A percentile compares a stretch with the other conserved stretches of the same genome.
Conservation (phyloP, 2,329 filamentous ascomycete species). For the Cladosporium velox region DNA sequence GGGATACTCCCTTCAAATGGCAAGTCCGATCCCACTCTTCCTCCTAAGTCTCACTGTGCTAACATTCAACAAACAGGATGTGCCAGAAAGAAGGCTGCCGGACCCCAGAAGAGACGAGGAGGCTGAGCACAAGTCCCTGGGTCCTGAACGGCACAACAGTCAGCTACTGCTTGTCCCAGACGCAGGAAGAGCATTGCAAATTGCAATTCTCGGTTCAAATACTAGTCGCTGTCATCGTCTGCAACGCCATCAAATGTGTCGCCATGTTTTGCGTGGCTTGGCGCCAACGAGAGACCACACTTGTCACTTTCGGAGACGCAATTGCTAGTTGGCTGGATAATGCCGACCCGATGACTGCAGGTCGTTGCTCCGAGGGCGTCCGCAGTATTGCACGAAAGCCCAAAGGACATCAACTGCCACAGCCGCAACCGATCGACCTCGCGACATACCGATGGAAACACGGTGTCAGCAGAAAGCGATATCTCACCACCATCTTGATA, state of each 20-base stretch:
- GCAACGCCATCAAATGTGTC: slow-evolving; percentile 30
- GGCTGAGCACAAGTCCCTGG: background rate
- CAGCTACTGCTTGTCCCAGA: background rate
- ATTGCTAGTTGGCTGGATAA: slow-evolving; percentile 32
- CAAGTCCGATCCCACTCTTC: background rate
- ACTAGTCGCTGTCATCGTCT: slow-evolving; percentile 29
- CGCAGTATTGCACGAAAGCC: too few relatives aligned
- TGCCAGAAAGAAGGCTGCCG: too few relatives aligned
- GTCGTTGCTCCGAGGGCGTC: too few relatives aligned
- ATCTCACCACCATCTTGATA: background rate
- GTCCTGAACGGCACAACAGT: background rate
- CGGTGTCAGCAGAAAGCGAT: background rate
- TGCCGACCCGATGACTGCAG: slow-evolving; percentile 27
- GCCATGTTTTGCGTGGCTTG: slow-evolving; percentile 30
- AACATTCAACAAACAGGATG: too few relatives aligned
- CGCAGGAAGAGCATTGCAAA: slow-evolving; percentile 25
- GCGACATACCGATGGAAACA: background rate
- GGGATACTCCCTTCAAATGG: background rate
- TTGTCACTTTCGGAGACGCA: slow-evolving; percentile 36
- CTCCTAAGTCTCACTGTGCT: too few relatives aligned
- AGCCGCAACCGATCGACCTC: background rate
- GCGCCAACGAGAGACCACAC: slow-evolving; percentile 24
- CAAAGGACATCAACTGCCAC: too few relatives aligned
- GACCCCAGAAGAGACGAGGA: background rate
- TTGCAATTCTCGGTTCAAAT: slow-evolving; percentile 36